Conservation (phyloP, 2,329 filamentous ascomycete genomes). For the Chaetomiaceae sp. region DNA sequence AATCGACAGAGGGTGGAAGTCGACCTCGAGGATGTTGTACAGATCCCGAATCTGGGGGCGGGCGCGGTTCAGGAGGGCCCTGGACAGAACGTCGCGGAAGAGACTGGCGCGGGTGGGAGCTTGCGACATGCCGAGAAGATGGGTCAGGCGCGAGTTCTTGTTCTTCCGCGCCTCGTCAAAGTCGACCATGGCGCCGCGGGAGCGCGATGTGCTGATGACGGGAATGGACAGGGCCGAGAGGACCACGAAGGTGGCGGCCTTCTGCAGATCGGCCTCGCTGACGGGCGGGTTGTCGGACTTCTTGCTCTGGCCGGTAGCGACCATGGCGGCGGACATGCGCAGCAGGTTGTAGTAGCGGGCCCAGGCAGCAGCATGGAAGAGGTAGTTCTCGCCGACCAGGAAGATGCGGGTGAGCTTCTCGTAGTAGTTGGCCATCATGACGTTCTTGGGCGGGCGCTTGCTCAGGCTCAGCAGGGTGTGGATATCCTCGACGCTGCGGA, state of each 20-base stretch:
- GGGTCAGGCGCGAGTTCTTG: conserved; percentile 96
- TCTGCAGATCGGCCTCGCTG: conserved; percentile 84
- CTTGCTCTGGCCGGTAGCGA: conserved; percentile 79
- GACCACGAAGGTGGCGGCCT: conserved; percentile 91
- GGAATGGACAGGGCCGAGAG: conserved; percentile 95
- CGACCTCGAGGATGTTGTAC: conserved; percentile 98
- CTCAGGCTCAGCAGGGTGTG: conserved; percentile 95
- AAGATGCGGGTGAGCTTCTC: conserved; percentile 99
- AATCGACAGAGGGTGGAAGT: conserved; percentile 97
- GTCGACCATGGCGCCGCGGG: conserved; percentile 91
- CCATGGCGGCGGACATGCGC: conserved; percentile 78
- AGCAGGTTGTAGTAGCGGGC: conserved; percentile 96
- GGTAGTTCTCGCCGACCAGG: conserved; percentile 97
- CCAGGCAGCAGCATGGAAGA: conserved; percentile 98
- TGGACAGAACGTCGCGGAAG: conserved; percentile 94
- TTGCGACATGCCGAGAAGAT: conserved; percentile 87
- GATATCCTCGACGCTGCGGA: conserved; percentile 98
- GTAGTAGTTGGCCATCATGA: conserved; percentile 99
- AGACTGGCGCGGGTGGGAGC: conserved; percentile 83
- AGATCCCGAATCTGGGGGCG: conserved; percentile 93
- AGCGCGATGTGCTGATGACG: conserved; percentile 97
- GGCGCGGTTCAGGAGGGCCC: conserved; percentile 87
- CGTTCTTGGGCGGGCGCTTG: conserved; percentile 96
- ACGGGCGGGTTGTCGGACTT: conserved; percentile 94
- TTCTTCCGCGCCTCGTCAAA: conserved; percentile 97